These are phyloP conservation scores for Conticribra weissflogii DNA, from an alignment of 108 stramenopile species.

Conservation along the genomic window DNA sequence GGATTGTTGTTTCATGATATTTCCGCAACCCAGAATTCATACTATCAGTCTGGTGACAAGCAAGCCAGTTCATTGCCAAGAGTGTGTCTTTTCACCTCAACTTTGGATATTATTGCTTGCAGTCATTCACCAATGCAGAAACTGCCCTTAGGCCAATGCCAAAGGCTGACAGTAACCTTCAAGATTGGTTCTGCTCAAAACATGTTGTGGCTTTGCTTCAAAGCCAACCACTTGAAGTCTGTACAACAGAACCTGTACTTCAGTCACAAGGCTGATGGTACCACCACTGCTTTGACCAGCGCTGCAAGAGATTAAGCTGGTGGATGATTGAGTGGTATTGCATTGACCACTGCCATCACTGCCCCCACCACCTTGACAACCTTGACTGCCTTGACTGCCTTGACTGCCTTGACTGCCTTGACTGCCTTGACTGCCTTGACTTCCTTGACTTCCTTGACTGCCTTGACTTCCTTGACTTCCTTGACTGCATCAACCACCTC, in stretches of 20 bases:
- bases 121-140: not conserved
- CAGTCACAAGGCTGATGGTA: not conserved
- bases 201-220: not conserved
- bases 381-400: not conserved
- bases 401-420: too few relatives aligned
- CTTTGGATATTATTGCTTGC: not conserved
- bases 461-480: too few relatives aligned
- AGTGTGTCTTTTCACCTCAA: not conserved
- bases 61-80: conserved; percentile 2
- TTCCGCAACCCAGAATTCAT: too few relatives aligned
- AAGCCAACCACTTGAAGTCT: conserved; percentile 7
- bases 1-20: too few relatives aligned
- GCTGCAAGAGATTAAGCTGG: too few relatives aligned
- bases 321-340: not conserved
- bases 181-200: not conserved
- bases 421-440: too few relatives aligned
- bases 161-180: conserved; percentile 3
- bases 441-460: too few relatives aligned
- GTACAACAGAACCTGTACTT: not conserved
- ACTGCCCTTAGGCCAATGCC: conserved; percentile 7
- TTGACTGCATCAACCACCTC: too few relatives aligned
- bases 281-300: not conserved
- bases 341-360: not conserved
- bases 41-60: too few relatives aligned
- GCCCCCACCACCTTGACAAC: not conserved